Base-by-base conservation (phyloP, 768 basidiomycete genomes). In the Pisolithus albus region DNA sequence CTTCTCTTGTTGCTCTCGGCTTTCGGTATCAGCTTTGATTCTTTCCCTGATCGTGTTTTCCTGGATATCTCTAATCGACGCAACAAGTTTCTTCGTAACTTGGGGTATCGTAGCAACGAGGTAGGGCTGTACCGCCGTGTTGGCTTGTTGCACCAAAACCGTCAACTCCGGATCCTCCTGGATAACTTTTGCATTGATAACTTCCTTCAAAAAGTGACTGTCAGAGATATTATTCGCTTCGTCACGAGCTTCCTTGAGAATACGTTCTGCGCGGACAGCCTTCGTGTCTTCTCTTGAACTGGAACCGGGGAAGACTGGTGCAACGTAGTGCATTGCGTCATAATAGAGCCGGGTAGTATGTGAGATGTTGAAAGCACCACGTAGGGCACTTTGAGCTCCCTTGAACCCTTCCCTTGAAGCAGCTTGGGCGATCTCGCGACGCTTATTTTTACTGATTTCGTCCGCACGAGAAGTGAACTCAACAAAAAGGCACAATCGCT, bases 401-500 rank as follows among this genome's bases (percentile, higher is more conserved):
- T 24, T 37, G 2, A 47, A 28, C 6, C 56, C 41, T 11, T 46
- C 49, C 5, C 7, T n/a, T 11, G 60, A 46, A 9, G 52, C 42
- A 1, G 54, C 52, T 19, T 46, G 13, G 1, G 56, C 38, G 1
- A 64, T 23, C 2, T 3, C 11, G n/a, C 11, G 0, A 19, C 11
- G 3, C 8, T 40, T 47, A 7, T 15, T 3, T 10, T 50, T 23
- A 19, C 53, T 47, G 3, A 56, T 7, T 7, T 47, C 41, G 1
- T 43, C 23, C 5, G 54, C n/a, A 7, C 52, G 43, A 0, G 39
- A 9, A 5, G 0, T 0, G 1, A 66, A 18, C 16, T 44, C 52
- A 24, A 53, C 54, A 26, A 56, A 51, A 2, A 56, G 3, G 19
- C 38, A 24, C 15, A 67, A 44, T 8, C 51, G 61, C 0, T 58